phyloP scores from a whole-genome alignment of 805 yeast species.

The Monosporozyma yasuniensis region DNA sequence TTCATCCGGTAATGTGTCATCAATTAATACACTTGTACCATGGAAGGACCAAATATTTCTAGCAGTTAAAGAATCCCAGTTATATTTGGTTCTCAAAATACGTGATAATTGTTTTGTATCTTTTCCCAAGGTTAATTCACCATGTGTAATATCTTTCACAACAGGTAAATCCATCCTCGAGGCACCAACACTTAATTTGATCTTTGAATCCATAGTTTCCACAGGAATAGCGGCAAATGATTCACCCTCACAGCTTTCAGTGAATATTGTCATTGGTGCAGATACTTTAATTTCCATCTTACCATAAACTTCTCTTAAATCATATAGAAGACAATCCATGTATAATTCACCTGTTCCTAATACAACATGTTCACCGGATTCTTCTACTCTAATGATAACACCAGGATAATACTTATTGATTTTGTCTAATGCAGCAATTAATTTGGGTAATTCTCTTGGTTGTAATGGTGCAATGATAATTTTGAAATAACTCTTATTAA shows the following conservation, averaged over 20 bases:
- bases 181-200: slow-evolving; percentile 57
- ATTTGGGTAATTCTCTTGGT: slow-evolving; percentile 69
- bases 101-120: slow-evolving; percentile 44
- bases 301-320: slow-evolving; percentile 54
- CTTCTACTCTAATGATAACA: slow-evolving; percentile 63
- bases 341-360: slow-evolving; percentile 82
- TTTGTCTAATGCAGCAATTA: slow-evolving; percentile 60
- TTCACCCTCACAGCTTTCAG: slow-evolving; percentile 63
- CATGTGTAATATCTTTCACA: slow-evolving; percentile 22
- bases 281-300: slow-evolving; percentile 70
- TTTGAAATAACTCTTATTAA: slow-evolving; percentile 50
- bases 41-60: slow-evolving; percentile 77
- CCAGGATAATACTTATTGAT: slow-evolving; percentile 59
- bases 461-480: slow-evolving; percentile 74
- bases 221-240: slow-evolving; percentile 63
- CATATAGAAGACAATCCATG: slow-evolving; percentile 75
- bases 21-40: slow-evolving; percentile 49
- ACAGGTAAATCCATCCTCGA: slow-evolving; percentile 59
- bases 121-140: slow-evolving; percentile 32
- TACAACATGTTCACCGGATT: slow-evolving; percentile 78
- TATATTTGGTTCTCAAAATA: slow-evolving; percentile 45
- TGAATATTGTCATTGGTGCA: slow-evolving; percentile 70
- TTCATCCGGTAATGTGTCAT: slow-evolving; percentile 70
- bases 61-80: slow-evolving; percentile 80
- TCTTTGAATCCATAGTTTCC: slow-evolving; percentile 44